phyloP scores from a whole-genome alignment of 1,284 basidiomycete species.

The Paramarasmius palmivorus region DNA sequence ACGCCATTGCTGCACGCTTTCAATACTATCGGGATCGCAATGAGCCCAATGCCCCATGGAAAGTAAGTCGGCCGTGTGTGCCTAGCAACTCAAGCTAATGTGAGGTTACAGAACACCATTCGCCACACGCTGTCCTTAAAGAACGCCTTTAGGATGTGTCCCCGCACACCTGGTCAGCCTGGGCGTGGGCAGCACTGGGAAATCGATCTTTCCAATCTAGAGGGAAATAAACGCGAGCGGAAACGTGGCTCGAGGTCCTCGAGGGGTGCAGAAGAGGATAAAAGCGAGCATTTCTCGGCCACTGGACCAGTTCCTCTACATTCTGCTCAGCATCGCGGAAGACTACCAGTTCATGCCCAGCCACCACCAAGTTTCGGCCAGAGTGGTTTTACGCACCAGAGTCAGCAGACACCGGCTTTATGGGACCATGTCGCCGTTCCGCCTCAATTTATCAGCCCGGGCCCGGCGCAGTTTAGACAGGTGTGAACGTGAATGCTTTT shows the following conservation, averaged over 20 bases:
- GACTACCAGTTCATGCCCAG: too few relatives aligned
- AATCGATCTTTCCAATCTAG: conserved; percentile 52
- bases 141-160: conserved; percentile 72
- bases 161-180: conserved; percentile 58
- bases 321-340: too few relatives aligned
- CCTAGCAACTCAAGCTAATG: conserved; percentile 1
- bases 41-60: conserved; percentile 56
- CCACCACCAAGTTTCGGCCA: too few relatives aligned
- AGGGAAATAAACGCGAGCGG: conserved; percentile 63
- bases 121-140: conserved; percentile 87
- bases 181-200: conserved; percentile 77
- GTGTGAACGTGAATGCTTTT: too few relatives aligned
- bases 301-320: too few relatives aligned
- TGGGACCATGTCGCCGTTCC: too few relatives aligned
- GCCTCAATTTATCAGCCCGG: too few relatives aligned
- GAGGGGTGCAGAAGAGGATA: too few relatives aligned
- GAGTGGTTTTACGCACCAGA: too few relatives aligned
- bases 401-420: too few relatives aligned
- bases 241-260: conserved; percentile 36
- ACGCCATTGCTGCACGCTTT: conserved; percentile 56
- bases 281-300: too few relatives aligned
- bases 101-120: conserved; percentile 67
- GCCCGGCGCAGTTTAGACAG: too few relatives aligned
- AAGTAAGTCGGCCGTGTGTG: conserved; percentile 43
- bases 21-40: conserved; percentile 46